Evolutionary conservation across 106 monocot genomes (phyloP), one percentile per base, ranked within the genome.

Genomic region (Dendrobium catenatum): DNA sequence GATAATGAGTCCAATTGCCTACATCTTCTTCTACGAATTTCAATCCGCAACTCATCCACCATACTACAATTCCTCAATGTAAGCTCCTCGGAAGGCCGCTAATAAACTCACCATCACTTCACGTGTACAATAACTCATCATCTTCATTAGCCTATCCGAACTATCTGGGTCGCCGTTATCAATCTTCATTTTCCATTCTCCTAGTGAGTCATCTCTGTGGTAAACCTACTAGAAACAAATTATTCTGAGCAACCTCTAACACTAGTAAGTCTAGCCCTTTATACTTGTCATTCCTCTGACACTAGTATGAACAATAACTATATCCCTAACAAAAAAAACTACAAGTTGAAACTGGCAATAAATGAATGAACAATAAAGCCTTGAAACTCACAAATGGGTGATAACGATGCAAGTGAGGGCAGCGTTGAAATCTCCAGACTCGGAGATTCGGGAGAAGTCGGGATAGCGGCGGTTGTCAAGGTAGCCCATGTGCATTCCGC

Each of bases 401-500:
- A 99, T 90, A 42, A 99, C 77, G 41, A 99, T 82, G 85, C 95
- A 99, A 49, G 85, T 75, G 74, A 95, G 80, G 31, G 82, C 83
- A 44, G 94, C 84, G 75, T 83, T 84, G 83, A 89, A 96, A 76
- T 94, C 88, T 8, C 83, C 83, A 20, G 79, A 70, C 9, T 77
- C 80, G 59, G 87, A 81, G 56, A 95, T 89, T 84, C 78, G 92
- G n/a, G 95, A 91, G 88, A 99, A 99, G 68, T 99, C 93, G 0
- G 98, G 98, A 81, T 87, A 99, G 16, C 88, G 76, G 17, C 85
- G 93, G 81, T 81, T 59, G 41, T 95, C 98, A 18, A 74, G 77
- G 86, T 87, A 82, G 9, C 95, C 95, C 98, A 99, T 99, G 88
- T 99, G 98, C 98, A 99, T 99, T 1, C 98, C 98, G 54, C 98